Percentiles rank a stretch among this genome's conserved stretches.
Conservation (phyloP, 2,329 filamentous ascomycete species). For the Talaromyces pinophilus region DNA sequence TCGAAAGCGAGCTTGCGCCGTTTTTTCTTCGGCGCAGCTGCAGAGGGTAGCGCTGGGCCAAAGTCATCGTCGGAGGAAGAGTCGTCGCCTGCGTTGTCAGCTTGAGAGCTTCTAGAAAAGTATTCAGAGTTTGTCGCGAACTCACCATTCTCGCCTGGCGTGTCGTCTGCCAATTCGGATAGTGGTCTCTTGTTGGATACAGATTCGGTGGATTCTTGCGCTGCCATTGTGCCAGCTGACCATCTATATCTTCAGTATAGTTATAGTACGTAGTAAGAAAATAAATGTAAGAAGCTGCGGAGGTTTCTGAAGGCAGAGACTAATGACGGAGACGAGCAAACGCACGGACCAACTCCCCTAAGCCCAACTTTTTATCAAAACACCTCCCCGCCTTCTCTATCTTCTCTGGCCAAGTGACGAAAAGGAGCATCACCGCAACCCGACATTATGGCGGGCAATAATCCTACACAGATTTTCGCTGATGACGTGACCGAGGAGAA, state of each 20-base stretch:
- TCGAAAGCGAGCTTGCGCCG: constrained; percentile 87
- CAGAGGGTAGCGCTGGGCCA: constrained; percentile 83
- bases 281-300: background rate
- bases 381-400: constrained; percentile 21
- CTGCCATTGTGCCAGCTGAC: constrained; percentile 31
- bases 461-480: constrained; percentile 96
- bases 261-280: background rate
- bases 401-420: background rate
- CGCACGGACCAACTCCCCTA: constrained; percentile 20
- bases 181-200: constrained; percentile 58
- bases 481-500: constrained; percentile 97
- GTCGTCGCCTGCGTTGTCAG: constrained; percentile 18
- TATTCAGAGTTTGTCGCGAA: constrained; percentile 15
- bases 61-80: constrained; percentile 85
- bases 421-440: constrained; percentile 11
- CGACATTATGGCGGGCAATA: constrained; percentile 47
- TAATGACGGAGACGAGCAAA: constrained; percentile 19
- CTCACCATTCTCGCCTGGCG: constrained; percentile 41
- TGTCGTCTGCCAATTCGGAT: constrained; percentile 55
- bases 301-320: background rate
- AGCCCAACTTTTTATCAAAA: constrained; percentile 24
- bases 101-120: constrained; percentile 20
- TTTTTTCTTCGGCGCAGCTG: constrained; percentile 82
- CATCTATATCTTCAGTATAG: background rate
- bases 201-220: constrained; percentile 28